Evolutionary conservation across 2,329 filamentous ascomycete species (phyloP).

Genomic region (Endothia cerciana): DNA sequence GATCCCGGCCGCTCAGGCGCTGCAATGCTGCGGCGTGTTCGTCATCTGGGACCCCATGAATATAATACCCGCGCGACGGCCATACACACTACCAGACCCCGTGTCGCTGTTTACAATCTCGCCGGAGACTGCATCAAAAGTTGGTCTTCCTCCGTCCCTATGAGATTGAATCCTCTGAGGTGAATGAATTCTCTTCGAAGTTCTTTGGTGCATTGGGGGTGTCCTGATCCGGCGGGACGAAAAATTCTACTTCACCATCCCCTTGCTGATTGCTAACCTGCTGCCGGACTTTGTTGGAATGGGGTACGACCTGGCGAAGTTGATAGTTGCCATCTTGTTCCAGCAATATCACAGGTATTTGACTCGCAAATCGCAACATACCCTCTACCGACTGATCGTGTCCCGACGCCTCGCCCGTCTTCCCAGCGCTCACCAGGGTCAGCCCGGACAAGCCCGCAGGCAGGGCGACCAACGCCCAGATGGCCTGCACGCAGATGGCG

Average conservation of each 20-base stretch:
- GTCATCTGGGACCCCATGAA: too few species aligned
- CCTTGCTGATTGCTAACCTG: not conserved
- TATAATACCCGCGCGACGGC: too few species aligned
- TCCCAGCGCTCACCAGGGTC: not conserved
- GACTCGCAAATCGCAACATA: not conserved
- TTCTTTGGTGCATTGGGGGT: too few species aligned
- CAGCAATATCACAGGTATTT: not conserved
- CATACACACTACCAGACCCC: too few species aligned
- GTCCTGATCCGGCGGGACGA: too few species aligned
- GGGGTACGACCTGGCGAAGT: not conserved
- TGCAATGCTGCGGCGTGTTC: too few species aligned
- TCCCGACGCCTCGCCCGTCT: not conserved
- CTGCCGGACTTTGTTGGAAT: not conserved
- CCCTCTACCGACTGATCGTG: not conserved
- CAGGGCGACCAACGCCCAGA: conserved; percentile 17
- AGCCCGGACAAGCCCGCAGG: conserved; percentile 7
- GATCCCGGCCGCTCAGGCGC: not conserved
- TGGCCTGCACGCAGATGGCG: conserved; percentile 16
- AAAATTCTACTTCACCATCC: not conserved
- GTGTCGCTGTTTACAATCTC: too few species aligned
- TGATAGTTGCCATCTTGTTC: not conserved
- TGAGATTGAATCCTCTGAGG: too few species aligned
- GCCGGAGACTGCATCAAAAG: too few species aligned
- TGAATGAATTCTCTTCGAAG: too few species aligned
- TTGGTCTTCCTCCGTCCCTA: too few species aligned